Conservation (phyloP, 164 flowering plant genomes). For the Taxillus chinensis region DNA sequence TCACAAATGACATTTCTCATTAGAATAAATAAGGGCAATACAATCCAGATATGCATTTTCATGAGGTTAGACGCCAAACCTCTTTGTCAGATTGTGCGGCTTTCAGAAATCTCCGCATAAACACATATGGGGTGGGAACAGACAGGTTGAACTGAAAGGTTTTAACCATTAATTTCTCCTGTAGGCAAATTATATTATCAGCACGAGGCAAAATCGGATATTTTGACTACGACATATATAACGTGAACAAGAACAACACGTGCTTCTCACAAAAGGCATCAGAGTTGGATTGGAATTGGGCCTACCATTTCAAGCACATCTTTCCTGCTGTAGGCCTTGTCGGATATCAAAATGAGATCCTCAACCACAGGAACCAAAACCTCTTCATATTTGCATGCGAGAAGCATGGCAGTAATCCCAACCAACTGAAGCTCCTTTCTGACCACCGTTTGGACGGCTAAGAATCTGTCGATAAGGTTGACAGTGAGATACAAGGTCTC, state of each 20-base stretch:
- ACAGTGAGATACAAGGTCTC: conserved; percentile 75
- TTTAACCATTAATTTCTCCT: conserved; percentile 76
- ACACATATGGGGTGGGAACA: conserved; percentile 72
- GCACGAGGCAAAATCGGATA: too few species aligned
- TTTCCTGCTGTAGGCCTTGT: conserved; percentile 61
- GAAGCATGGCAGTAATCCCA: conserved; percentile 81
- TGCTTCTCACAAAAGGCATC: too few species aligned
- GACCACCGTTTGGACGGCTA: conserved; percentile 42
- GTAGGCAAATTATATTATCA: conserved; percentile 10
- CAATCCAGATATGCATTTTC: not conserved
- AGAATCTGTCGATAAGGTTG: conserved; percentile 70
- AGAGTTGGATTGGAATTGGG: not conserved
- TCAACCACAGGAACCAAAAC: conserved; percentile 79
- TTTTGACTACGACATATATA: too few species aligned
- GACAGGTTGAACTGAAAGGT: conserved; percentile 64
- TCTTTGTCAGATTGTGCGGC: conserved; percentile 67
- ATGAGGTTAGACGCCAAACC: conserved; percentile 18
- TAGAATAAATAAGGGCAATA: not conserved
- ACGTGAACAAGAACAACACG: not conserved
- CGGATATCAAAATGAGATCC: conserved; percentile 74
- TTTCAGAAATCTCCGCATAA: conserved; percentile 75
- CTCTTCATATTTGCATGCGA: conserved; percentile 92
- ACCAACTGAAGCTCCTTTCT: conserved; percentile 86
- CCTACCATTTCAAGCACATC: conserved; percentile 83
- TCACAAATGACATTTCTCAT: not conserved